These are phyloP conservation scores for Herpetomonas samuelpessoai DNA, from an alignment of 208 protist species.

Conservation along the genomic window DNA sequence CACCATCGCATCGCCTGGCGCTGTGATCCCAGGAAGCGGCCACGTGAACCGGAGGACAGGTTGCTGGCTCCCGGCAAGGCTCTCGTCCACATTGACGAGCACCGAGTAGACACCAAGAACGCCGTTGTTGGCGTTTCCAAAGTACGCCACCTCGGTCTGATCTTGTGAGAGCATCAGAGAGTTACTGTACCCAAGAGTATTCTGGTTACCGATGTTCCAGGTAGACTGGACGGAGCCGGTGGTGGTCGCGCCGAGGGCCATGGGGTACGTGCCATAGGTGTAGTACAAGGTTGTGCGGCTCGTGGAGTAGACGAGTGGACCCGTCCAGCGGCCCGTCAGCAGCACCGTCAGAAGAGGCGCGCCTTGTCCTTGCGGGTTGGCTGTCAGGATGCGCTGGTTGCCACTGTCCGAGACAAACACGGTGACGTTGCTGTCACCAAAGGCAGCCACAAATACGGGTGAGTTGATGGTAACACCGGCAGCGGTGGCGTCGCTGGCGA, in stretches of 20 bases:
- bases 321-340: conserved; percentile 9
- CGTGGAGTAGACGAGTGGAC: conserved; percentile 12
- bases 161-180: conserved; percentile 17
- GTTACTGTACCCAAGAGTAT: conserved; percentile 9
- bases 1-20: conserved; percentile 2
- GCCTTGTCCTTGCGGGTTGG: not conserved
- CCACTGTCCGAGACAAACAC: conserved; percentile 1
- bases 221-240: not conserved
- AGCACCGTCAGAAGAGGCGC: conserved; percentile 7
- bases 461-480: not conserved
- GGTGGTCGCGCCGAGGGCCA: conserved; percentile 9
- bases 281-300: conserved; percentile 15
- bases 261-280: not conserved
- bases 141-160: conserved; percentile 20
- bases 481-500: not conserved
- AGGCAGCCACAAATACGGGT: not conserved
- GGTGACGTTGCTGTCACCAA: conserved; percentile 1
- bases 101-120: conserved; percentile 5
- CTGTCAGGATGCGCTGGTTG: conserved; percentile 3
- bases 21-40: not conserved
- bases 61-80: not conserved
- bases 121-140: not conserved
- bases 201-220: conserved; percentile 12
- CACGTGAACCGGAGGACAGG: not conserved
- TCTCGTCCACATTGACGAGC: not conserved